phyloP scores from a whole-genome alignment of 305 asterid genomes.

The Vinca major region DNA sequence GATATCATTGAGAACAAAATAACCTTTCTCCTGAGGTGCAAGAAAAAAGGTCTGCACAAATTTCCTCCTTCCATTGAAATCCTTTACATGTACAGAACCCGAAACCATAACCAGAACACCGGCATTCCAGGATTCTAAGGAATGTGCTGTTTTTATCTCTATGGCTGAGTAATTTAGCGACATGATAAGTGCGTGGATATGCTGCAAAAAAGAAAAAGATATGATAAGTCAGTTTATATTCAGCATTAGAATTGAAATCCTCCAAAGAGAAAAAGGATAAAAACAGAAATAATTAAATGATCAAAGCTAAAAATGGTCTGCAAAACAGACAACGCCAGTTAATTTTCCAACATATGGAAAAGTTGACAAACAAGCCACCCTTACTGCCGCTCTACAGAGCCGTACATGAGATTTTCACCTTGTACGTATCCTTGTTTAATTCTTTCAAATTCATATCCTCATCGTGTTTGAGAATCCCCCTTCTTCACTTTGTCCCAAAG shows the following conservation, averaged over 20 bases:
- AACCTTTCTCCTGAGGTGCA: conserved; percentile 96
- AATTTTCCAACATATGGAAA: background rate
- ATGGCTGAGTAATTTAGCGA: conserved; percentile 66
- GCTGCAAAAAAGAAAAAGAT: conserved; percentile 43
- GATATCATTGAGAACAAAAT: conserved; percentile 78
- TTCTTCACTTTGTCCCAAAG: no score
- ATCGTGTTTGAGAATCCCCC: no score
- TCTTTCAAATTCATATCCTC: no score
- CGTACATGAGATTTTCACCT: no score
- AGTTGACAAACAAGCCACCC: no score
- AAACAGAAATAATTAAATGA: background rate
- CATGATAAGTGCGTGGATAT: conserved; percentile 71
- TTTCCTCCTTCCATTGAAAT: conserved; percentile 60
- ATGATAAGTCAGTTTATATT: conserved; percentile 6
- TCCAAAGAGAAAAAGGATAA: background rate
- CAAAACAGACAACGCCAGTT: background rate
- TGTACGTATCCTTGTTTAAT: no score
- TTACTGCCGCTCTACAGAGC: no score
- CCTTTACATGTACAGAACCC: conserved; percentile 59
- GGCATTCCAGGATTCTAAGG: conserved; percentile 85
- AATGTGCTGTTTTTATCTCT: conserved; percentile 83
- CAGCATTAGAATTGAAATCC: background rate
- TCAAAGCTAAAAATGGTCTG: background rate
- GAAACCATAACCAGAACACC: conserved; percentile 97
- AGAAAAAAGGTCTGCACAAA: conserved; percentile 90